Conservation (phyloP, 441 rosid genomes). For the Theobroma grandiflorum region DNA sequence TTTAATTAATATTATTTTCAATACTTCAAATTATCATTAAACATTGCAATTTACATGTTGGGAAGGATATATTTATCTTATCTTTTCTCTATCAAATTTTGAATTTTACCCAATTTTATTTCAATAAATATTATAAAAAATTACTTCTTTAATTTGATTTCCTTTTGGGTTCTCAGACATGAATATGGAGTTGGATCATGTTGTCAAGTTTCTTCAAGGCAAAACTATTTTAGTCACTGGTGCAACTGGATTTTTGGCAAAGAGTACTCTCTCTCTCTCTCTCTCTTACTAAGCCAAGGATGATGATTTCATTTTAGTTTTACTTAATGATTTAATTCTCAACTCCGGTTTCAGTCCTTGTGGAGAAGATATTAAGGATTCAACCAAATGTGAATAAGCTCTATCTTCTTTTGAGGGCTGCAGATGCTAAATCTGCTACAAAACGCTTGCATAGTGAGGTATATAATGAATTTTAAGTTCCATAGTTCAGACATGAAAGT, state of each 20-base stretch:
- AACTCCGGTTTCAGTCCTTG: constrained; percentile 47
- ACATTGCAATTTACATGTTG: no score
- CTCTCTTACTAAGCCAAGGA: neutral
- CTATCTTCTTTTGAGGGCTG: constrained; percentile 59
- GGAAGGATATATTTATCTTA: no score
- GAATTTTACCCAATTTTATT: no score
- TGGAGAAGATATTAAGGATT: constrained; percentile 66
- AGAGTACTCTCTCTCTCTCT: constrained; percentile 49
- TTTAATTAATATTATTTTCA: no score
- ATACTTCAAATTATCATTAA: no score
- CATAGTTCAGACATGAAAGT: no score
- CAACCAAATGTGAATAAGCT: constrained; percentile 73
- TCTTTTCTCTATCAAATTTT: no score
- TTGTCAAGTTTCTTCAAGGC: constrained; percentile 39
- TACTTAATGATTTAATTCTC: neutral
- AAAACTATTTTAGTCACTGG: constrained; percentile 50
- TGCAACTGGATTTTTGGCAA: constrained; percentile 64
- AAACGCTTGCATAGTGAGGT: constrained; percentile 59
- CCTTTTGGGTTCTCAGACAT: no score
- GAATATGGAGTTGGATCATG: constrained; percentile 31
- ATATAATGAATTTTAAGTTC: no score
- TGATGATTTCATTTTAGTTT: no score
- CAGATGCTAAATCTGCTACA: constrained; percentile 45
- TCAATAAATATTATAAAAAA: no score
- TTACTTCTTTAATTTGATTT: no score